phyloP scores from a whole-genome alignment of 441 rosid genomes.

The Pelargonium fulgidum region DNA sequence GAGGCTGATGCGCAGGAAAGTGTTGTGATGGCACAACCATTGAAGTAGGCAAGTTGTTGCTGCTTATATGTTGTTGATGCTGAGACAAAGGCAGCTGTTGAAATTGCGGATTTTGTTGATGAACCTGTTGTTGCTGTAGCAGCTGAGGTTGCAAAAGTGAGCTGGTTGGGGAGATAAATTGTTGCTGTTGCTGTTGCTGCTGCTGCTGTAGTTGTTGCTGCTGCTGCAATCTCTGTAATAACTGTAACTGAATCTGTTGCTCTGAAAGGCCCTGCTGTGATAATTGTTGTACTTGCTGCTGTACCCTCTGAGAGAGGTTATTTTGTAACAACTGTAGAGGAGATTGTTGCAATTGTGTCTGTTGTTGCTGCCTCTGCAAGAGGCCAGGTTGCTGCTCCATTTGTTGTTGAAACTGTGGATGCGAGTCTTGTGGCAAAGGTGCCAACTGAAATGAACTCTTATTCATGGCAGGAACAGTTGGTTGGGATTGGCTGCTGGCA shows the following conservation, averaged over 20 bases:
- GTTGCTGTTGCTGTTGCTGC: constrained; percentile 42
- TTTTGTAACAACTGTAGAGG: constrained; percentile 50
- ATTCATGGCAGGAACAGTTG: constrained; percentile 31
- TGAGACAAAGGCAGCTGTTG: constrained; percentile 54
- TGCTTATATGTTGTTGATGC: constrained; percentile 50
- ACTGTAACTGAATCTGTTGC: constrained; percentile 71
- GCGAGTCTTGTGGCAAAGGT: constrained; percentile 59
- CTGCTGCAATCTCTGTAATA: constrained; percentile 73
- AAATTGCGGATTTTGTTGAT: constrained; percentile 52
- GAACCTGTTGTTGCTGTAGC: constrained; percentile 41
- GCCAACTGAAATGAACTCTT: constrained; percentile 49
- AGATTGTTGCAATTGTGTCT: constrained; percentile 51
- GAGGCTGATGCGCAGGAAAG: constrained; percentile 39
- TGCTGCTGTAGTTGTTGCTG: constrained; percentile 25
- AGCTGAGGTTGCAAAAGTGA: constrained; percentile 57
- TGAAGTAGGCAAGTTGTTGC: constrained; percentile 52
- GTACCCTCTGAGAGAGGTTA: constrained; percentile 53
- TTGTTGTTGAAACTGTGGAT: constrained; percentile 45
- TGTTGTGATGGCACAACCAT: constrained; percentile 30
- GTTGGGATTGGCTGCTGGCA: constrained; percentile 43
- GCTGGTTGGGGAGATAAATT: constrained; percentile 40
- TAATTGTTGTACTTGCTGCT: constrained; percentile 49
- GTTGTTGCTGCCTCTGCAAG: constrained; percentile 56
- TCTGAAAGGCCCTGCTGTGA: constrained; percentile 54
- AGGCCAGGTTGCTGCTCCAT: constrained; percentile 56